phyloP scores from a whole-genome alignment of 345 rosid species.

The Erucastrum elatum region DNA sequence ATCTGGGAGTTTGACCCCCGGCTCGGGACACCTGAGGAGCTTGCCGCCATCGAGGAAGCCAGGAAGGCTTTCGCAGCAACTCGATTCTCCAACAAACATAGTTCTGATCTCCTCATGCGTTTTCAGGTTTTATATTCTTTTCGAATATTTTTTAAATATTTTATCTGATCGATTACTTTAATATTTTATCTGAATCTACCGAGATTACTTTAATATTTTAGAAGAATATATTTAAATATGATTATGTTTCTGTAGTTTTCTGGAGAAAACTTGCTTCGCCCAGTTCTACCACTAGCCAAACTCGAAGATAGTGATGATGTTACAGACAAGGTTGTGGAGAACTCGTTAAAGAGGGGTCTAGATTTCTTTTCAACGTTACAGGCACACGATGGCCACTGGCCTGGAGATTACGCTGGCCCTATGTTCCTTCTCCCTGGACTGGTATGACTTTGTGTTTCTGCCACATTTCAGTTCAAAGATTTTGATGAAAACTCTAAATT shows the following conservation, averaged over 20 bases:
- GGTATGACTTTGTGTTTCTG: too few relatives aligned
- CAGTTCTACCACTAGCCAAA: constrained; percentile 57
- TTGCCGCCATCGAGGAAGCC: constrained; percentile 58
- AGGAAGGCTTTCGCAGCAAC: constrained; percentile 52
- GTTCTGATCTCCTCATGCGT: constrained; percentile 88
- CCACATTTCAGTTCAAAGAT: too few relatives aligned
- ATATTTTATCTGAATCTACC: not conserved
- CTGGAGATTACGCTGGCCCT: constrained; percentile 98
- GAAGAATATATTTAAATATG: too few relatives aligned
- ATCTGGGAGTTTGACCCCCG: constrained; percentile 84
- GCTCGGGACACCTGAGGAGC: constrained; percentile 60
- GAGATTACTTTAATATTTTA: too few relatives aligned
- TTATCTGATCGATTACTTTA: too few relatives aligned
- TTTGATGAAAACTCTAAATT: not conserved
- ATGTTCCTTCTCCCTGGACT: constrained; percentile 91
- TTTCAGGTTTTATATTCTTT: constrained; percentile 43
- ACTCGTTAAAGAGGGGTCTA: constrained; percentile 65
- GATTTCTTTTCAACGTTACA: constrained; percentile 71
- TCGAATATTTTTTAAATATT: constrained; percentile 1
- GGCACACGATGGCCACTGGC: constrained; percentile 96
- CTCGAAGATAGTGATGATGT: constrained; percentile 55
- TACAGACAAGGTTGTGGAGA: constrained; percentile 59
- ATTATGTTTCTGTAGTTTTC: constrained; percentile 49
- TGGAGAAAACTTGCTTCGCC: constrained; percentile 52
- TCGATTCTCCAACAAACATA: constrained; percentile 69